Conservation (phyloP, 2,329 filamentous ascomycete species). For the Aspergillus ruber region DNA sequence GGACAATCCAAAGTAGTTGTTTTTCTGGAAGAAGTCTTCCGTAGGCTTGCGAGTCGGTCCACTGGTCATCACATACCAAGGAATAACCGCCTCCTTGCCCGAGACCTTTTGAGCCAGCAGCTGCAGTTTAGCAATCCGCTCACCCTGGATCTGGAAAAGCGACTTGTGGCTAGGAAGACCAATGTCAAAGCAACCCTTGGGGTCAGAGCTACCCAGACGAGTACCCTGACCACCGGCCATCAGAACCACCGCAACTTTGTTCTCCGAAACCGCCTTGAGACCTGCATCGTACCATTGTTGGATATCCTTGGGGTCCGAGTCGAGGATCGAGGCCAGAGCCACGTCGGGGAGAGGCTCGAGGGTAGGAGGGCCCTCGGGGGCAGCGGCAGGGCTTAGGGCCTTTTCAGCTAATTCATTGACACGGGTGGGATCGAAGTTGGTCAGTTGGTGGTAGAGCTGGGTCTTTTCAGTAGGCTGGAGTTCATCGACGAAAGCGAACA, state of each 20-base stretch:
- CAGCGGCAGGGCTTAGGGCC: slow-evolving; percentile 69
- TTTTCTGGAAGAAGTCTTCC: slow-evolving; percentile 84
- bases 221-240: slow-evolving; percentile 98
- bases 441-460: slow-evolving; percentile 72
- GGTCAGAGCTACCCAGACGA: slow-evolving; percentile 83
- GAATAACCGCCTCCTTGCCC: slow-evolving; percentile 60
- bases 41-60: slow-evolving; percentile 87
- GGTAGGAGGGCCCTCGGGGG: slow-evolving; percentile 39
- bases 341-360: slow-evolving; percentile 85
- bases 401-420: slow-evolving; percentile 82
- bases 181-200: slow-evolving; percentile 97
- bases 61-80: slow-evolving; percentile 99
- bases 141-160: slow-evolving; percentile 94
- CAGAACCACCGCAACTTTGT: slow-evolving; percentile 76
- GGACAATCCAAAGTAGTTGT: slow-evolving; percentile 84
- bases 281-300: slow-evolving; percentile 75
- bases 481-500: slow-evolving; percentile 81
- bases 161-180: slow-evolving; percentile 88
- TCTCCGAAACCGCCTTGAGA: slow-evolving; percentile 58
- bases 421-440: slow-evolving; percentile 71
- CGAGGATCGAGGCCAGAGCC: slow-evolving; percentile 83
- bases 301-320: slow-evolving; percentile 72
- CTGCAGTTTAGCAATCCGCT: slow-evolving; percentile 84
- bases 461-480: slow-evolving; percentile 68
- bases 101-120: slow-evolving; percentile 67